Evolutionary conservation across 208 protist species (phyloP).

Genomic region (Porcisia hertigi): DNA sequence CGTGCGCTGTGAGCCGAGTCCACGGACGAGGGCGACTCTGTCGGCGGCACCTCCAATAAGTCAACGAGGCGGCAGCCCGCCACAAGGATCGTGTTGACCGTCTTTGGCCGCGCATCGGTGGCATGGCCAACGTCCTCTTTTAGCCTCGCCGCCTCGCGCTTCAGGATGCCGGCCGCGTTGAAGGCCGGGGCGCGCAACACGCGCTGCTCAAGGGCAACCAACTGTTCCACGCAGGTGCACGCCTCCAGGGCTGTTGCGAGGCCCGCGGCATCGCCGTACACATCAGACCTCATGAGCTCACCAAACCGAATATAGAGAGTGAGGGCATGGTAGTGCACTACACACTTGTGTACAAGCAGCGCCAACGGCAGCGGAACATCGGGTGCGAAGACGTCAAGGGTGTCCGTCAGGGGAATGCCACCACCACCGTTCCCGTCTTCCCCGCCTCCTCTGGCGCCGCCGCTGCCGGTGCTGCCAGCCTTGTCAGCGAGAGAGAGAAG

Average conservation of each 20-base stretch:
- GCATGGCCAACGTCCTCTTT: constrained; percentile 17
- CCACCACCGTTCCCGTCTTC: constrained; percentile 1
- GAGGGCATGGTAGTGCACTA: constrained; percentile 55
- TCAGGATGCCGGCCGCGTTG: constrained; percentile 16
- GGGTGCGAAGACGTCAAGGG: constrained; percentile 12
- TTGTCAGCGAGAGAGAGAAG: background rate
- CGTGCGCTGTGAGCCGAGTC: background rate
- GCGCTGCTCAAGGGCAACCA: constrained; percentile 30
- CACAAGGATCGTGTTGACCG: constrained; percentile 12
- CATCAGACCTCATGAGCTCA: constrained; percentile 29
- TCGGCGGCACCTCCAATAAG: constrained; percentile 17
- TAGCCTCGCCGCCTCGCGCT: constrained; percentile 18
- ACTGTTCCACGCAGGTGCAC: constrained; percentile 23
- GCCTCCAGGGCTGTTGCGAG: constrained; percentile 14
- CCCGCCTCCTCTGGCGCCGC: background rate
- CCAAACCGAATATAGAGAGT: constrained; percentile 42
- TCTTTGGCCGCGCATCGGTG: constrained; percentile 5
- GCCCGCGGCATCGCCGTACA: constrained; percentile 31
- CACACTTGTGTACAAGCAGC: constrained; percentile 51
- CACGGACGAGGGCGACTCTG: background rate
- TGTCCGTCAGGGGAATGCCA: constrained; percentile 20
- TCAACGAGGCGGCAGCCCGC: constrained; percentile 25
- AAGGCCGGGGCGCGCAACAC: constrained; percentile 24
- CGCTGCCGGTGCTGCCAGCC: background rate
- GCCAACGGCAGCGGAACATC: constrained; percentile 48